Evolutionary conservation across 495 filamentous ascomycete genomes (phyloP).

Genomic region (Neurospora sp.): DNA sequence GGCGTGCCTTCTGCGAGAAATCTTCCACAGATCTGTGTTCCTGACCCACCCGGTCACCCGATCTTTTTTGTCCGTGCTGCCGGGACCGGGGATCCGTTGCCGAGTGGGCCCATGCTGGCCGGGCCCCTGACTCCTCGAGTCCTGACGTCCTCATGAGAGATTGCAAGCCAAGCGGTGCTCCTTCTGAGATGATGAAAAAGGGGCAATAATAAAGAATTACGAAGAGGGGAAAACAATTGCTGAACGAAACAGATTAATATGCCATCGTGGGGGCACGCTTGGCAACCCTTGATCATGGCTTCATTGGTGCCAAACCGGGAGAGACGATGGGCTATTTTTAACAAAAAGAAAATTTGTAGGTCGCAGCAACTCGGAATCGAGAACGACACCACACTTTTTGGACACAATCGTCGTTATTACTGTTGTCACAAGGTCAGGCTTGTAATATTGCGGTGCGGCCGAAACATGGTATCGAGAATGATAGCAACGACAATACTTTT

Average conservation of each 20-base stretch:
- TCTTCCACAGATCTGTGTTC: neutral
- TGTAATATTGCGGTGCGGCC: neutral
- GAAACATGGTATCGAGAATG: neutral
- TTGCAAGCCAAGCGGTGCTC: neutral
- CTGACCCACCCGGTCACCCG: neutral
- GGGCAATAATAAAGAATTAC: neutral
- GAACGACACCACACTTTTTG: neutral
- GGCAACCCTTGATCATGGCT: neutral
- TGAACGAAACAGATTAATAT: neutral
- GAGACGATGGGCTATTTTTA: neutral
- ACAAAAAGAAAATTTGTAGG: neutral
- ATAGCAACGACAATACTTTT: neutral
- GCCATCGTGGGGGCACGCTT: neutral
- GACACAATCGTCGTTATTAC: neutral
- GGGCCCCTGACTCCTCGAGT: neutral
- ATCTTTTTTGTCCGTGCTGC: neutral
- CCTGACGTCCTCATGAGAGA: neutral
- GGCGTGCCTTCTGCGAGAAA: neutral
- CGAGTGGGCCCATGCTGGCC: neutral
- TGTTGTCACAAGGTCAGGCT: neutral
- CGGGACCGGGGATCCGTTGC: neutral
- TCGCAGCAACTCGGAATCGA: neutral
- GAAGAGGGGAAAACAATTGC: neutral
- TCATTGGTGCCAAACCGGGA: neutral
- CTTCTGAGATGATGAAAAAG: neutral